phyloP scores from a whole-genome alignment of 768 basidiomycete species.

The Lentinula guzmanii region DNA sequence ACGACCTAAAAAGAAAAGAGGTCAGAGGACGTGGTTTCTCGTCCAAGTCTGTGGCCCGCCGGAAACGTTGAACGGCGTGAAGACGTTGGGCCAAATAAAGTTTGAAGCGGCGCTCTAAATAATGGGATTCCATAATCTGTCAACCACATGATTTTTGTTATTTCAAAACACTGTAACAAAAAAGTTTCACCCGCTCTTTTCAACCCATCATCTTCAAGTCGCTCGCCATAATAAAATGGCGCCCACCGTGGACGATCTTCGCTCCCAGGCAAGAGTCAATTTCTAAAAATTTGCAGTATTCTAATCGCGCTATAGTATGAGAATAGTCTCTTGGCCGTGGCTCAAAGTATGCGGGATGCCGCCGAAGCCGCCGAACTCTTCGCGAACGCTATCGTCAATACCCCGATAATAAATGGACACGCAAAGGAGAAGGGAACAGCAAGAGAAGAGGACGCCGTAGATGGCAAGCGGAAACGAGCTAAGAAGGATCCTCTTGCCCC shows the following conservation, averaged over 20 bases:
- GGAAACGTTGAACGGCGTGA: background rate
- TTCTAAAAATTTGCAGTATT: background rate
- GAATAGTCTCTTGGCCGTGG: conserved; percentile 46
- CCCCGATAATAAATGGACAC: background rate
- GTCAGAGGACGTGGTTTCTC: background rate
- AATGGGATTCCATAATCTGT: background rate
- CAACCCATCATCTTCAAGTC: conserved; percentile 9
- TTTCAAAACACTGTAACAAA: background rate
- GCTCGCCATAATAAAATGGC: conserved; percentile 18
- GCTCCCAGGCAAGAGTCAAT: conserved; percentile 25
- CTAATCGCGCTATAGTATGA: conserved; percentile 39
- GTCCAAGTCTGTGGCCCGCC: background rate
- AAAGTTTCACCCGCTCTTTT: background rate
- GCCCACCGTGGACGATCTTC: conserved; percentile 23
- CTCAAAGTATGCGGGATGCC: conserved; percentile 58
- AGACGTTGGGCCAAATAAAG: background rate
- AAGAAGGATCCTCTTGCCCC: conserved; percentile 69
- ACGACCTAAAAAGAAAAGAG: background rate
- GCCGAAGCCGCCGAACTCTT: conserved; percentile 58
- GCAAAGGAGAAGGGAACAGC: conserved; percentile 52
- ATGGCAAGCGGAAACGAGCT: conserved; percentile 12
- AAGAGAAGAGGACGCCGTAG: conserved; percentile 19
- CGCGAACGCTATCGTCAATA: conserved; percentile 37
- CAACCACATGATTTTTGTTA: conserved; percentile 2
- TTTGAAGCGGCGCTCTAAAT: background rate